Conservation (phyloP, 306 rosid genomes). For the Castanopsis chinensis region DNA sequence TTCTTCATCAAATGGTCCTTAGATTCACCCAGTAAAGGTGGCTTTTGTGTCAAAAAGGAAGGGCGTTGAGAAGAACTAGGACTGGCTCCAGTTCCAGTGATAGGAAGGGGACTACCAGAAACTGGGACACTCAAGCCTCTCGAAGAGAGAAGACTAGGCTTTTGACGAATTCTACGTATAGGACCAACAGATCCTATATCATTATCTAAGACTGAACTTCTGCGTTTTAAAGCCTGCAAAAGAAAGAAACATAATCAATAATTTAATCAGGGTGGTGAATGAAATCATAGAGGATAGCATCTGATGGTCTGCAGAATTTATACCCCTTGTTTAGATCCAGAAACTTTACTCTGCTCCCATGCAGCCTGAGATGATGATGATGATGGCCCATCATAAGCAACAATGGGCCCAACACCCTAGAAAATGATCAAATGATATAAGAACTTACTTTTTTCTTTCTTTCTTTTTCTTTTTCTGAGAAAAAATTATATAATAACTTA, state of each 20-base stretch:
- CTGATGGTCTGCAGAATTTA: constrained; percentile 6
- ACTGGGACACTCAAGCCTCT: constrained; percentile 53
- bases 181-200: constrained; percentile 86
- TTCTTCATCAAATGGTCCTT: constrained; percentile 28
- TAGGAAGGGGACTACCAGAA: constrained; percentile 45
- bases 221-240: constrained; percentile 62
- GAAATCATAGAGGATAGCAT: constrained; percentile 18
- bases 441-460: neutral
- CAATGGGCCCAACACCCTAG: constrained; percentile 45
- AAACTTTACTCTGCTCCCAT: constrained; percentile 45
- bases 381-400: constrained; percentile 45
- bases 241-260: constrained; percentile 4
- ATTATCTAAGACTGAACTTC: constrained; percentile 64
- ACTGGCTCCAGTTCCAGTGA: constrained; percentile 34
- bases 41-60: constrained; percentile 43
- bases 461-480: too few relatives aligned
- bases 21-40: constrained; percentile 35
- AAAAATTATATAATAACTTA: constrained; percentile 15
- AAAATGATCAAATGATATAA: constrained; percentile 22
- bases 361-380: constrained; percentile 54
- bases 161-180: constrained; percentile 72
- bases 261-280: neutral
- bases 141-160: constrained; percentile 61
- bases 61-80: constrained; percentile 38
- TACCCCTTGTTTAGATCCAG: constrained; percentile 68